Base-by-base conservation (phyloP, 352 stramenopile species). In the Thalassiosira allenii region DNA sequence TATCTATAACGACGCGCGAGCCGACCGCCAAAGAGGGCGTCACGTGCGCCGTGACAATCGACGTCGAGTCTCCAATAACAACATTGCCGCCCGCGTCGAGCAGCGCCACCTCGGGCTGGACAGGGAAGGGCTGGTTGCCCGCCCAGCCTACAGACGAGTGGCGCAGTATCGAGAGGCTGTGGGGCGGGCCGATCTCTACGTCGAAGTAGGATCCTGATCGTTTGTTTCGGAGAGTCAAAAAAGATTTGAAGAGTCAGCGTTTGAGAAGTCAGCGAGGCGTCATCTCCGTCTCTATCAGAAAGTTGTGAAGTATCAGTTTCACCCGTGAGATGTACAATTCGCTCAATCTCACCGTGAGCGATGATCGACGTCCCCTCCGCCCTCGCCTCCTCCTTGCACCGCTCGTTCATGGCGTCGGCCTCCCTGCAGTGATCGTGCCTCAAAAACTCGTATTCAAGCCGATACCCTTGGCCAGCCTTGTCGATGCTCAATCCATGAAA, bases 21-120 rank as follows among this genome's bases (percentile, higher is more conserved):
- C 33, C 65, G 23, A 52, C 27, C 22, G 75, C 64, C 37, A 90
- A 63, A 23, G 80, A 90, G 29, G 70, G 75, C 41, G 75, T 84
- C 30, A 91, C 53, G 43, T 79, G 62, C 68, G 77, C 79, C 61
- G 64, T 66, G 6, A 91, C 54, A 25, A 49, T 67, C 34, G 72
- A 81, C 37, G 63, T 43, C 17, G 80, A 83, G 23, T 87, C 81
- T 34, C 59, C 54, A 11, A 66, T 22, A 29, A 91, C 65, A 34
- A 89, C 57, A 72, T 91, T 91, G 17, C 81, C 81, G 23, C 84
- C 84, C 37, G 73, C 57, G 76, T 91, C 84, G 11, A 88, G 41
- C 4, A 91, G 56, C n/a, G 73, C 78, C 57, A 91, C 59, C 34
- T 75, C 82, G 23, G 84, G 84, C 67, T 91, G 84, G 30, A 71